Base-by-base conservation (phyloP, 257 asterid genomes). In the Solanum ahanhuiri region DNA sequence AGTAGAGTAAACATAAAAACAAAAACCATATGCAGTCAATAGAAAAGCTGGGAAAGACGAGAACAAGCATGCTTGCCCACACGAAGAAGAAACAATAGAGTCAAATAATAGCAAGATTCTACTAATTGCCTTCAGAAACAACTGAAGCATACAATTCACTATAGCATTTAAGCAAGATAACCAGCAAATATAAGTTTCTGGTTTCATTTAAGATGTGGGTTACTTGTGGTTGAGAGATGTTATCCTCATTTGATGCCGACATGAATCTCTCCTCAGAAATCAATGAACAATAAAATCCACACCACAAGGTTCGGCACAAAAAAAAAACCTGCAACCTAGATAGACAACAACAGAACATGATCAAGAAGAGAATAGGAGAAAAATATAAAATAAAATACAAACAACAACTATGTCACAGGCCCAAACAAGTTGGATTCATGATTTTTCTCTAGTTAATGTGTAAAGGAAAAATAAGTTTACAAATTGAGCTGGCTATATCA, bases 201-300 rank as follows among this genome's bases (percentile, higher is more conserved):
- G 87, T 82, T 54, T 60, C 17, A 17, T 54, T 22, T n/a, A n/a
- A 83, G 43, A 14, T 25, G 18, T 9, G 45, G 41, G 83, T 86
- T 89, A 95, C 98, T 97, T 94, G 91, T 37, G 94, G 75, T 35
- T 88, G 87, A 86, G 93, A 87, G 63, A 88, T 31, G 66, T 82
- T 92, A 71, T 90, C 94, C 75, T 90, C 93, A 84, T 92, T 87
- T 76, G 91, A 76, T 57, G 92, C 67, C 39, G 94, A 90, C 96
- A 93, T 87, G 90, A 85, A 66, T 82, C 85, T 72, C 85, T 17
- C 75, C 28, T 72, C 28, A 39, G 77, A 85, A 86, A 91, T 73
- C 66, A 82, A 39, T 23, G 81, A 25, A 14, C 34, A 17, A 12
- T 77, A 45, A 81, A 9, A 81, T 6, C 25, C 17, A 45, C 84